Conservation (phyloP, 140 eudicot genomes). For the Anethum foeniculum region DNA sequence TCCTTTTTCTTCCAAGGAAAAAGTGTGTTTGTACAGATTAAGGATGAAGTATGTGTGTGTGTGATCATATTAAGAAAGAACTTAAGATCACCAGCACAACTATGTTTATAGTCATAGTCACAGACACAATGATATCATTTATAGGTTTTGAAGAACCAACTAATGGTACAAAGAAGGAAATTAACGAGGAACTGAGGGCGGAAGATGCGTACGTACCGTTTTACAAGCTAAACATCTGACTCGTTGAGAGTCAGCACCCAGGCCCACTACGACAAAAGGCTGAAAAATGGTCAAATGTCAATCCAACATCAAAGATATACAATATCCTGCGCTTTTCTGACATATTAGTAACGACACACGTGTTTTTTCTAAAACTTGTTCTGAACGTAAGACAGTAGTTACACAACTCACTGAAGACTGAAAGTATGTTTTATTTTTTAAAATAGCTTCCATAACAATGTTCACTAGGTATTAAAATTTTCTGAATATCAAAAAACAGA, state of each 20-base stretch:
- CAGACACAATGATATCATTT: neutral
- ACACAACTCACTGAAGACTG: neutral
- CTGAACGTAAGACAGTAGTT: neutral
- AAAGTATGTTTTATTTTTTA: neutral
- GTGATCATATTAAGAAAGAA: neutral
- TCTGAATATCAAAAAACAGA: neutral
- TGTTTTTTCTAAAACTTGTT: neutral
- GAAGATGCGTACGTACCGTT: slow-evolving; percentile 38
- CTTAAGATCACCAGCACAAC: neutral
- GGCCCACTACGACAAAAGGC: slow-evolving; percentile 77
- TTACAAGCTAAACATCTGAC: slow-evolving; percentile 66
- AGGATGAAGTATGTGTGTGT: neutral
- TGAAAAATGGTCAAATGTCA: slow-evolving; percentile 27
- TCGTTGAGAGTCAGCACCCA: slow-evolving; percentile 66
- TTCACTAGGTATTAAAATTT: neutral
- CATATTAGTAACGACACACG: neutral
- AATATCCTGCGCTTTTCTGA: slow-evolving; percentile 4
- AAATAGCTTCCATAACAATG: neutral
- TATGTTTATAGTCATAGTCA: neutral
- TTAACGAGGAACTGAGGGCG: neutral
- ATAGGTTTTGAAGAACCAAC: neutral
- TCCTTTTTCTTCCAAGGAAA: neutral
- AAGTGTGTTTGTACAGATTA: neutral
- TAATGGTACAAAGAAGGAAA: neutral
- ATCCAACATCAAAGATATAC: slow-evolving; percentile 1